Conservation (phyloP, 75 land plant species). For the Picea sitchensis region DNA sequence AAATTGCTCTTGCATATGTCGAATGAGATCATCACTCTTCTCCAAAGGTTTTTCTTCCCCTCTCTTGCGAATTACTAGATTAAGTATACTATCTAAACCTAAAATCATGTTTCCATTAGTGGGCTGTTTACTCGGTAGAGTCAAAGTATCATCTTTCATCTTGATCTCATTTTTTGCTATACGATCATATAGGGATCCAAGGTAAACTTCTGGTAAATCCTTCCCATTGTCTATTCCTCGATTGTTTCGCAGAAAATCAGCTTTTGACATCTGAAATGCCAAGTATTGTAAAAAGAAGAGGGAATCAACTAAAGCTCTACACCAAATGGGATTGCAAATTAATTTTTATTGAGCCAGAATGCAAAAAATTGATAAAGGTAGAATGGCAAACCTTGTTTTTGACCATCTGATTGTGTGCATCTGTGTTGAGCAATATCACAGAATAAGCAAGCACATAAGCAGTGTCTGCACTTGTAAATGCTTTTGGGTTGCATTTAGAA, state of each 20-base stretch:
- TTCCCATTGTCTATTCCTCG: conserved; percentile 88
- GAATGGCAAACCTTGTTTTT: conserved; percentile 64
- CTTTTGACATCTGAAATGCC: conserved; percentile 69
- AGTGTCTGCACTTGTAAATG: conserved; percentile 82
- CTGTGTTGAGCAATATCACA: conserved; percentile 89
- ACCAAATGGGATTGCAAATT: background rate
- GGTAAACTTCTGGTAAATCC: conserved; percentile 75
- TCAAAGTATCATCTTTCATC: conserved; percentile 65
- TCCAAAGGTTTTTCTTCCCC: conserved; percentile 64
- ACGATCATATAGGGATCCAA: conserved; percentile 72
- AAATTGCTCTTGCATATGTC: conserved; percentile 81
- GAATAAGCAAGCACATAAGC: conserved; percentile 93
- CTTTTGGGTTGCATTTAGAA: conserved; percentile 79
- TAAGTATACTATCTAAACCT: conserved; percentile 71
- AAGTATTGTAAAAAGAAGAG: background rate
- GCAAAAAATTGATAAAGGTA: background rate
- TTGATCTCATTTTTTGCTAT: conserved; percentile 84
- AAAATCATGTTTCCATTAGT: conserved; percentile 52
- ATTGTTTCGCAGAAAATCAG: conserved; percentile 75
- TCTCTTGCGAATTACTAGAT: conserved; percentile 72
- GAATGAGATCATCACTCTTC: conserved; percentile 60
- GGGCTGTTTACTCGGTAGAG: conserved; percentile 57
- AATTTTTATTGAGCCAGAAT: background rate
- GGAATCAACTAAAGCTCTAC: background rate
- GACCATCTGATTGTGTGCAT: conserved; percentile 90